These are phyloP conservation scores for Aspergillus haitiensis DNA, from an alignment of 495 filamentous ascomycete genomes.

Conservation along the genomic window DNA sequence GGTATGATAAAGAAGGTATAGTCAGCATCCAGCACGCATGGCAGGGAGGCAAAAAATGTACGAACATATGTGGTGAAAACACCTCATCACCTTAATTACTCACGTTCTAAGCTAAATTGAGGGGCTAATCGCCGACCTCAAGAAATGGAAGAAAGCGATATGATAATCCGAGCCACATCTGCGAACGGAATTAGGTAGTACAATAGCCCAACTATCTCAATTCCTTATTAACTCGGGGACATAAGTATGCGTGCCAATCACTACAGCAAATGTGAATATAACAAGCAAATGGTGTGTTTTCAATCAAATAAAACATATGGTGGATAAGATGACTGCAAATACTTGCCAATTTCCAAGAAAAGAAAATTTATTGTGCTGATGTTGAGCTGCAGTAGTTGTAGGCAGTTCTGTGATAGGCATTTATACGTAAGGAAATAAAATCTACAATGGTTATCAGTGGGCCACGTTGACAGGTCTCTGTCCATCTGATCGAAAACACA, in stretches of 20 bases:
- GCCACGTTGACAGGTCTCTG: slow-evolving; percentile 11
- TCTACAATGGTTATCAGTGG: slow-evolving; percentile 33
- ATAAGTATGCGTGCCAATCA: slow-evolving; percentile 50
- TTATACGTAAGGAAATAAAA: slow-evolving; percentile 54
- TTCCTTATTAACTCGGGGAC: slow-evolving; percentile 65
- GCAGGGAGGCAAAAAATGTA: too few relatives aligned
- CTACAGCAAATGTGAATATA: slow-evolving; percentile 53
- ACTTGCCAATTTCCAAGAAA: slow-evolving; percentile 46
- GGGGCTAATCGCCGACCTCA: slow-evolving; percentile 55
- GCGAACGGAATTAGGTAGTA: slow-evolving; percentile 60
- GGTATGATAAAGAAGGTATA: too few relatives aligned
- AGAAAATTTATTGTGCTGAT: neutral
- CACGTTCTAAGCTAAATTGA: slow-evolving; percentile 60
- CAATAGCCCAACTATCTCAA: slow-evolving; percentile 61
- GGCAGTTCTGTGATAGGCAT: slow-evolving; percentile 10
- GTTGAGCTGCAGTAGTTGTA: neutral
- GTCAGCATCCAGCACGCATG: too few relatives aligned
- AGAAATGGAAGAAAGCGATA: slow-evolving; percentile 49
- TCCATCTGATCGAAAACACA: slow-evolving; percentile 50
- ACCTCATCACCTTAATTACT: slow-evolving; percentile 51
- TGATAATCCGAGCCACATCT: slow-evolving; percentile 52
- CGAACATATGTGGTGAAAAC: too few relatives aligned
- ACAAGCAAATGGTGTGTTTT: slow-evolving; percentile 56
- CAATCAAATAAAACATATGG: slow-evolving; percentile 51
- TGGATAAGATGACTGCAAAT: slow-evolving; percentile 57